Evolutionary conservation across 768 basidiomycete species (phyloP), one percentile per base, ranked within the genome.

Genomic region (Termitomyces sp.): DNA sequence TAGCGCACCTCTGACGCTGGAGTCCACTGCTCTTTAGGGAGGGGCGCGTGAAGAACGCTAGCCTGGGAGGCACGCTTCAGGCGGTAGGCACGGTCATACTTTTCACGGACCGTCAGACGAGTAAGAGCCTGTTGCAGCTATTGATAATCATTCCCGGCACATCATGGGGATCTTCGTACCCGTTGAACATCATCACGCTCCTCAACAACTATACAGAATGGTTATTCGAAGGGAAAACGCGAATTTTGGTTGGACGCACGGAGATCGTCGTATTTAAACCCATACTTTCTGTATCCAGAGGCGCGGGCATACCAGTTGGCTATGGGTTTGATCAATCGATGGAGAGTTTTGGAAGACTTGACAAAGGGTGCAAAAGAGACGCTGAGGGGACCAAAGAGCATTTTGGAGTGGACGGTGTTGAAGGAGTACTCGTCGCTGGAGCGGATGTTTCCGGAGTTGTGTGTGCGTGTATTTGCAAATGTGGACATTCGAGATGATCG

Each of bases 221-320:
- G 39, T 50, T 39, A 57, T 54, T 41, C 30, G 50, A n/a, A 65
- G 54, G 57, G 56, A 53, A 52, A 27, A 54, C n/a, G 49, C 55
- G 53, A 58, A 57, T 55, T 55, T 57, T 39, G 59, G 55, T 57
- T n/a, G 9, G 30, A 83, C 92, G 73, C 65, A 94, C 92, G 78
- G 68, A 99, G 84, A 81, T 99, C 96, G 72, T 99, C 96, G 72
- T 97, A 95, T 69, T 82, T 86, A 75, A 98, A 84, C 65, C 96
- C 96, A 68, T 91, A 80, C 68, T 86, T 81, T 65, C 96, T 84
- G 81, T 95, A 91, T 42, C 95, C 94, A 41, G 88, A 73, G 55
- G 87, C 75, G 70, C 89, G 72, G 66, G 88, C 88, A 69, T 97
- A 98, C 83, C 87, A 89, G 65, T 82, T 79, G 8, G 94, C 91